A percentile compares a stretch with the other conserved stretches of the same genome.
Conservation (phyloP, 2,329 filamentous ascomycete genomes). For the Aschersonia sp. region DNA sequence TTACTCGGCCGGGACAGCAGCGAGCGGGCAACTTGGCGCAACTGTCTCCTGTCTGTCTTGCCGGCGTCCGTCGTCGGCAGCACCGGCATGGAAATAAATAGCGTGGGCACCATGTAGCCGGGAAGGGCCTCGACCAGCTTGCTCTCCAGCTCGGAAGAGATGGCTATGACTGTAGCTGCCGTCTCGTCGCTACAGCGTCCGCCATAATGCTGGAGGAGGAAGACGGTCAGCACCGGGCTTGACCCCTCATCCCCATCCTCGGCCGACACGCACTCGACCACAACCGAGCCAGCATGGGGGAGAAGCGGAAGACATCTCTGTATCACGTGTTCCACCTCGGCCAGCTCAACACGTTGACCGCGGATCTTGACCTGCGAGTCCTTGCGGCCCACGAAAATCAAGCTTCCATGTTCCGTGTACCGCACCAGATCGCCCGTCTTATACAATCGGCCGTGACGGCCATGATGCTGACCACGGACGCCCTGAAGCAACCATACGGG, state of each 20-base stretch:
- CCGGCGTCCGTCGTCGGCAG: slow-evolving; percentile 3
- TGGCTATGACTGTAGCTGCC: background rate
- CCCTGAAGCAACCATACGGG: slow-evolving; percentile 8
- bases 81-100: slow-evolving; percentile 2
- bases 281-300: background rate
- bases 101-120: slow-evolving; percentile 4
- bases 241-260: background rate
- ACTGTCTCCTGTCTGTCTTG: slow-evolving; percentile 3
- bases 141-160: background rate
- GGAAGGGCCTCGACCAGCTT: slow-evolving; percentile 1
- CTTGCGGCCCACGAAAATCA: slow-evolving; percentile 29
- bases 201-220: too few species aligned
- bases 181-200: too few species aligned
- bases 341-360: slow-evolving; percentile 18
- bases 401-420: slow-evolving; percentile 16
- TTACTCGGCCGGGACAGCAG: background rate
- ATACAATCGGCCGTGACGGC: slow-evolving; percentile 5
- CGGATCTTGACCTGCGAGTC: slow-evolving; percentile 41
- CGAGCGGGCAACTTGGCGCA: background rate
- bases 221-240: background rate
- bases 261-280: slow-evolving; percentile 3
- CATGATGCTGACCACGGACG: slow-evolving; percentile 10
- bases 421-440: slow-evolving; percentile 11
- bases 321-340: slow-evolving; percentile 2
- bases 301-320: background rate